Base-by-base conservation (phyloP, 2,329 filamentous ascomycete species). In the Colletotrichum ledebouriae region DNA sequence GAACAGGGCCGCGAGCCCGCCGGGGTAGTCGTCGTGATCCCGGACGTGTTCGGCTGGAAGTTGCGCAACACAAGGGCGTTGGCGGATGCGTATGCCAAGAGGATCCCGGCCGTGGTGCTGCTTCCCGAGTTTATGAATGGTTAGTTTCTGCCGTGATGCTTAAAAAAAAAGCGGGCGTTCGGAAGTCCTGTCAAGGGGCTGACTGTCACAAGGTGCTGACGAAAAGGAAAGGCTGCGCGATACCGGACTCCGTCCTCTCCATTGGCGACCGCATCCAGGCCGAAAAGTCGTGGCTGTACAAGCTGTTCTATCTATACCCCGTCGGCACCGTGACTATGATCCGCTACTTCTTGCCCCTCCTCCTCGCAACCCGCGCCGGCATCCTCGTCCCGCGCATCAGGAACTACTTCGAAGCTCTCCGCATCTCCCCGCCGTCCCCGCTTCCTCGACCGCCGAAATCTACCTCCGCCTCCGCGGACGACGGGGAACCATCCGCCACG, bases 101-200 rank as follows among this genome's bases (percentile, higher is more conserved):
- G 83, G 72, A 82, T 82, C 4, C 77, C 78, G 13, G 87, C 82
- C 72, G 77, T 76, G 9, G 85, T 89, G 41, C 85, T 86, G 68
- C 71, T 86, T n/a, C 87, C 86, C 0, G 86, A 89, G 63, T 87
- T 89, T 60, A 88, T 88, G 78, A 70, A 75, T 1, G 79, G 79
- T 80, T 57, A 25, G 70, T 59, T 11, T n/a, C 6, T 29, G 29
- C 29, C 29, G 29, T 7, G 29, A 7, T 29, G 29, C 6, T 9
- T 6, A 29, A 29, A 29, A 29, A 29, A 29, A 29, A 1, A 7
- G 29, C 6, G 29, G 29, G 29, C 29, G 29, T 2, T 29, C 7
- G 29, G 29, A 29, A 29, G 7, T 29, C 29, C 29, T 7, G 7
- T 29, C 29, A 29, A 9, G 29, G 29, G 29, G 29, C 9, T 29